These are phyloP conservation scores for Dentipellis fragilis DNA, from an alignment of 768 basidiomycete genomes.

Conservation along the genomic window DNA sequence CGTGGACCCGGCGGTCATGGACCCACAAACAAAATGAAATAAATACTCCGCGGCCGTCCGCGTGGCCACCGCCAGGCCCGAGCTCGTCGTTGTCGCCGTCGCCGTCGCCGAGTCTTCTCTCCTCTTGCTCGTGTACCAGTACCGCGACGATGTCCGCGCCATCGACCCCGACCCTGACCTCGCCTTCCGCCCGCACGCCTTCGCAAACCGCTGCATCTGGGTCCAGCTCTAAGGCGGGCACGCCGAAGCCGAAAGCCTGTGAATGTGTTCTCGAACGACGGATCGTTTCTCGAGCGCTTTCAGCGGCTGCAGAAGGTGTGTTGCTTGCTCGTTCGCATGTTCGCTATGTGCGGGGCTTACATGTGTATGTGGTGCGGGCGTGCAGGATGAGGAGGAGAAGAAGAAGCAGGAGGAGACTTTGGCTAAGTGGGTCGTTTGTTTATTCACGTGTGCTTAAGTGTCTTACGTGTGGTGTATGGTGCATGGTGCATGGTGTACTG, in stretches of 20 bases:
- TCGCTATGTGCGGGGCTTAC: background rate
- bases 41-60: too few relatives aligned
- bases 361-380: background rate
- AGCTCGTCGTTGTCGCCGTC: too few relatives aligned
- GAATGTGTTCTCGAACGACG: conserved; percentile 63
- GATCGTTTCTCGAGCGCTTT: conserved; percentile 57
- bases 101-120: too few relatives aligned
- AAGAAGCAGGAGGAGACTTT: conserved; percentile 42
- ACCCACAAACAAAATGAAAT: too few relatives aligned
- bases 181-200: too few relatives aligned
- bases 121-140: too few relatives aligned
- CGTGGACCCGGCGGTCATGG: too few relatives aligned
- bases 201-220: too few relatives aligned
- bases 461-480: background rate
- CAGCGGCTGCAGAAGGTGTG: conserved; percentile 47
- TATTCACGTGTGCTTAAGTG: background rate
- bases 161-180: too few relatives aligned
- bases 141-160: too few relatives aligned
- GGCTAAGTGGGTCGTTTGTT: conserved; percentile 30
- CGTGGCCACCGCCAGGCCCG: too few relatives aligned
- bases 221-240: conserved; percentile 12
- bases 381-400: conserved; percentile 50
- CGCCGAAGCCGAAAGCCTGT: conserved; percentile 34
- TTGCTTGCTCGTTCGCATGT: background rate
- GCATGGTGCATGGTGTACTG: background rate